phyloP scores from a whole-genome alignment of 2,329 filamentous ascomycete species.

The Penicillium fuscoglaucum region DNA sequence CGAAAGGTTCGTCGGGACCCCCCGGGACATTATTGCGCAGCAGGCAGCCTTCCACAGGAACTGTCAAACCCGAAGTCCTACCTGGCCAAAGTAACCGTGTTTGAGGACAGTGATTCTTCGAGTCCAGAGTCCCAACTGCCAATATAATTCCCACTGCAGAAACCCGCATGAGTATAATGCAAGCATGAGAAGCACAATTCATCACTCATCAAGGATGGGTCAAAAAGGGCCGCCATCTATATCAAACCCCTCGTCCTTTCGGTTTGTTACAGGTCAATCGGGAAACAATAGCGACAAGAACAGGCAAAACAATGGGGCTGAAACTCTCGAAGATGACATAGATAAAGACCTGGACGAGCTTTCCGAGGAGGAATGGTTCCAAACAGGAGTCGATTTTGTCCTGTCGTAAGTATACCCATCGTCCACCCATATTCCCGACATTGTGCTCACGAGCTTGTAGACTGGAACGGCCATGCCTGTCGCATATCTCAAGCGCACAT shows the following conservation, averaged over 20 bases:
- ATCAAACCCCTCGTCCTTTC: background rate
- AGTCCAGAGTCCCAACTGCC: background rate
- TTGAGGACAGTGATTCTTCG: background rate
- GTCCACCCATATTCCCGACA: background rate
- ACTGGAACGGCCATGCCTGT: constrained; percentile 15
- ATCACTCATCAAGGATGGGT: background rate
- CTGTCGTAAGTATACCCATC: constrained; percentile 9
- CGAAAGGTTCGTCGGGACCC: background rate
- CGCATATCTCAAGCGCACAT: constrained; percentile 2
- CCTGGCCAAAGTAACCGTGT: constrained; percentile 1
- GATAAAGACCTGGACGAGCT: background rate
- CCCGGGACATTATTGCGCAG: background rate
- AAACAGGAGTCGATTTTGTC: constrained; percentile 15
- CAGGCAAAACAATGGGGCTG: background rate
- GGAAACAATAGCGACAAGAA: background rate
- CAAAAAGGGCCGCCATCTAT: background rate
- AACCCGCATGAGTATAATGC: background rate
- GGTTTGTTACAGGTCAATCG: background rate
- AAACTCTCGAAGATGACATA: background rate
- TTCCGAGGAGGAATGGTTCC: constrained; percentile 1
- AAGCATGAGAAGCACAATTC: background rate
- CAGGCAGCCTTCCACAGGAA: background rate
- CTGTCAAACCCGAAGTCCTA: background rate
- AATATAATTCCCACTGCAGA: background rate
- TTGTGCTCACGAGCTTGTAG: background rate